Percentiles rank a stretch among this genome's conserved stretches.
phyloP scores from a whole-genome alignment of 2,329 filamentous ascomycete species.

The Trichoderma sp. region DNA sequence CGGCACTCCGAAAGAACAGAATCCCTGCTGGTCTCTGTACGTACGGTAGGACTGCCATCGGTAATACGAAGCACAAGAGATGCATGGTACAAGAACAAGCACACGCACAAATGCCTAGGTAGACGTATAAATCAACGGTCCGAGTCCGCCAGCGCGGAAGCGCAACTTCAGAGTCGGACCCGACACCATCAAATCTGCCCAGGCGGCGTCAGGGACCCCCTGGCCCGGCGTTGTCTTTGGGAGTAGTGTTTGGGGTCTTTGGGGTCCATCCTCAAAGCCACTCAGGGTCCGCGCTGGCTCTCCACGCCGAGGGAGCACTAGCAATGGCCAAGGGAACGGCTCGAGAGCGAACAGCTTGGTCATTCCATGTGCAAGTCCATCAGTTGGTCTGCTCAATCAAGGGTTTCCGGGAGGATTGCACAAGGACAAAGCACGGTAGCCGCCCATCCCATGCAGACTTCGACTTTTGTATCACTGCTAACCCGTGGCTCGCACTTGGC shows the following conservation, averaged over 20 bases:
- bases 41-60: background rate
- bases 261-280: slow-evolving; percentile 12
- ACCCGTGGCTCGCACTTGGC: background rate
- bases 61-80: too few species aligned
- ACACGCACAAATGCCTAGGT: too few species aligned
- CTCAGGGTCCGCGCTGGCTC: slow-evolving; percentile 23
- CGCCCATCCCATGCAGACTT: too few species aligned
- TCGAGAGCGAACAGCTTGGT: background rate
- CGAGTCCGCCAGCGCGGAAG: slow-evolving; percentile 15
- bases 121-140: background rate
- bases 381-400: background rate
- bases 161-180: background rate
- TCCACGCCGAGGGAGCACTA: slow-evolving; percentile 22
- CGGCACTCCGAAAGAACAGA: background rate
- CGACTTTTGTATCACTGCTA: background rate
- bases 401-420: background rate
- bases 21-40: slow-evolving; percentile 1
- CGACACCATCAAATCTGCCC: background rate
- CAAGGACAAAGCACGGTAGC: background rate
- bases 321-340: background rate
- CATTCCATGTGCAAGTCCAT: too few species aligned
- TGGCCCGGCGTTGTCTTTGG: slow-evolving; percentile 6
- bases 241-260: background rate
- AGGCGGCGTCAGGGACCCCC: slow-evolving; percentile 23
- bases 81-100: too few species aligned